Percentiles rank a stretch among this genome's conserved stretches.
Evolutionary conservation across 306 rosid species (phyloP).

Genomic region (Quercus mongolica): DNA sequence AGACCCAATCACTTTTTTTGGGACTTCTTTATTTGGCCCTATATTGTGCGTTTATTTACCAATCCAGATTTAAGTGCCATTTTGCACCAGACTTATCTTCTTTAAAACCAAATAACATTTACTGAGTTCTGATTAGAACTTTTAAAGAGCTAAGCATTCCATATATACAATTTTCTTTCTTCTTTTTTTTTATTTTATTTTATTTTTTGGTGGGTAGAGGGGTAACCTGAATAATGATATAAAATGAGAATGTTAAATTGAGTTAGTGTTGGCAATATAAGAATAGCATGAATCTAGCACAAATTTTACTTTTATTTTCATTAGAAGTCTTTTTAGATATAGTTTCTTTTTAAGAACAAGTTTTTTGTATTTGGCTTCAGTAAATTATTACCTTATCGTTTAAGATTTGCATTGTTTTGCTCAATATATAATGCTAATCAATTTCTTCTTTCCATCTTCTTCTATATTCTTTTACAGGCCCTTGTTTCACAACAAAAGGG

Average conservation of each 20-base stretch:
- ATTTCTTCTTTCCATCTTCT: background rate
- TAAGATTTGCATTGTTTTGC: too few relatives aligned
- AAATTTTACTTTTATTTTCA: background rate
- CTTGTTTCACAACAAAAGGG: constrained; percentile 31
- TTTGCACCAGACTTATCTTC: background rate
- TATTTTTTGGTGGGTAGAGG: too few relatives aligned
- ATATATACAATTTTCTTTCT: too few relatives aligned
- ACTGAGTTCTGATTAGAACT: background rate
- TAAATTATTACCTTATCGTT: too few relatives aligned
- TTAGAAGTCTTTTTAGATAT: too few relatives aligned
- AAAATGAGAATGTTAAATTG: too few relatives aligned
- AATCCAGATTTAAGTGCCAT: background rate
- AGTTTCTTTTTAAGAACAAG: too few relatives aligned
- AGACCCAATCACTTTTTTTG: background rate
- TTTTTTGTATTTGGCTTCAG: too few relatives aligned
- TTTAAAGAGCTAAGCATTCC: too few relatives aligned
- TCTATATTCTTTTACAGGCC: constrained; percentile 2
- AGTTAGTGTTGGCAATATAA: too few relatives aligned
- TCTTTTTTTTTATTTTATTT: too few relatives aligned
- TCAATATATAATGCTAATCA: background rate
- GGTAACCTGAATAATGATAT: too few relatives aligned
- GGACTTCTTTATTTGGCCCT: background rate
- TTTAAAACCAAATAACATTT: background rate
- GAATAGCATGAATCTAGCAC: background rate
- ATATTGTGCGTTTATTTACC: background rate